Percentiles rank a stretch among this genome's conserved stretches.
Conservation (phyloP, 2,329 filamentous ascomycete genomes). For the Rutstroemia sp. region DNA sequence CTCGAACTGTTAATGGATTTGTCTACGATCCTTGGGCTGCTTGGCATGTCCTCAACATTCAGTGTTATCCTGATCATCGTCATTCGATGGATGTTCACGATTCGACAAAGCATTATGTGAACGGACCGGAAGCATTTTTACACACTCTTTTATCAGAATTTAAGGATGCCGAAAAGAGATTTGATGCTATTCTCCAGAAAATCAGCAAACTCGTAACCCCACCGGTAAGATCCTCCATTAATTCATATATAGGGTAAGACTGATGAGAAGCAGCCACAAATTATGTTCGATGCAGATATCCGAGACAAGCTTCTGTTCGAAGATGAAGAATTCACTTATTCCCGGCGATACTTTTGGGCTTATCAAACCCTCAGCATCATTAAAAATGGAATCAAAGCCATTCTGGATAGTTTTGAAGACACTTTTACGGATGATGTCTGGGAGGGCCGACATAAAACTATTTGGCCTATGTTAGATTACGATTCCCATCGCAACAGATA, state of each 20-base stretch:
- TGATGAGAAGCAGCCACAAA: conserved; percentile 34
- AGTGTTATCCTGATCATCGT: conserved; percentile 52
- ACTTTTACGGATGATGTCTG: conserved; percentile 53
- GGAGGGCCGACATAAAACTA: conserved; percentile 44
- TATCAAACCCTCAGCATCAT: conserved; percentile 54
- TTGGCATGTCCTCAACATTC: conserved; percentile 52
- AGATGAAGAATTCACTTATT: conserved; percentile 50
- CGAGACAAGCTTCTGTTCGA: conserved; percentile 54
- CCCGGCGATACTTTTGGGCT: conserved; percentile 52
- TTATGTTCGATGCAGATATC: conserved; percentile 50
- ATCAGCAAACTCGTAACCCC: conserved; percentile 54
- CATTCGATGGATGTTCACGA: conserved; percentile 49
- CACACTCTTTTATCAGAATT: conserved; percentile 52
- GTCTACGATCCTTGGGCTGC: conserved; percentile 52
- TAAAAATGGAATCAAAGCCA: conserved; percentile 51
- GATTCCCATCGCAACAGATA: conserved; percentile 40
- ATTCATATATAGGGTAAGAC: neutral
- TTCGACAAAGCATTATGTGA: conserved; percentile 46
- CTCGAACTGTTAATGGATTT: conserved; percentile 40
- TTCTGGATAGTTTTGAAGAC: conserved; percentile 48
- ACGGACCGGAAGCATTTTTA: conserved; percentile 55
- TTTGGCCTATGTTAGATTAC: conserved; percentile 47
- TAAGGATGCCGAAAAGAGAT: conserved; percentile 50
- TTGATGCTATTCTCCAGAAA: conserved; percentile 46
- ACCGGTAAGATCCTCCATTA: conserved; percentile 31